Percentiles rank a stretch among this genome's conserved stretches.
Evolutionary conservation across 768 basidiomycete genomes (phyloP).

Genomic region (Collybiopsis luxurians): DNA sequence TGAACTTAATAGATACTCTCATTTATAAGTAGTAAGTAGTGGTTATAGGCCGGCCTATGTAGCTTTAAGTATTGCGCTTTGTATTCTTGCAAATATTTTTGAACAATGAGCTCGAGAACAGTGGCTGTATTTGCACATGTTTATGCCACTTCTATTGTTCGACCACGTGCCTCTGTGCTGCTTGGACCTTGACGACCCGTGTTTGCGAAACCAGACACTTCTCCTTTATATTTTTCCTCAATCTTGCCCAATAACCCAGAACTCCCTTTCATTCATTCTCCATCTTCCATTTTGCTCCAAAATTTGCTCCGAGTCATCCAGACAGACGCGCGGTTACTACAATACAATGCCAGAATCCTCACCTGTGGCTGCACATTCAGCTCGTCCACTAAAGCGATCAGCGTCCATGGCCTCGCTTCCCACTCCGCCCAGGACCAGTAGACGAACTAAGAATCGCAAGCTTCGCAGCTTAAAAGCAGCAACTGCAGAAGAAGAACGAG

Average conservation of each 20-base stretch:
- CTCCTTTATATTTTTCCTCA: background rate
- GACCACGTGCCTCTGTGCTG: background rate
- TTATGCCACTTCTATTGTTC: background rate
- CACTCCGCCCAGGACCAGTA: constrained; percentile 39
- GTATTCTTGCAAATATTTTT: too few species aligned
- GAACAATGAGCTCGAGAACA: too few species aligned
- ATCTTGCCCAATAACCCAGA: background rate
- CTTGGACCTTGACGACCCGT: too few species aligned
- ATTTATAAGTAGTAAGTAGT: too few species aligned
- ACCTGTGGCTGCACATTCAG: constrained; percentile 15
- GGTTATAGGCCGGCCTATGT: too few species aligned
- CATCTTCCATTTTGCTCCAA: background rate
- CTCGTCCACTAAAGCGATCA: constrained; percentile 22
- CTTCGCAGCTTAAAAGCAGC: constrained; percentile 17
- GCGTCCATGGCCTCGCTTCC: constrained; percentile 41
- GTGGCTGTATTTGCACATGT: too few species aligned
- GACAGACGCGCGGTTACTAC: background rate
- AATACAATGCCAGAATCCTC: background rate
- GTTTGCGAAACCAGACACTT: background rate
- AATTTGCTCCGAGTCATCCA: background rate
- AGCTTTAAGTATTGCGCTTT: too few species aligned
- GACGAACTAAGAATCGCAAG: constrained; percentile 25
- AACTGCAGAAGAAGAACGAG: constrained; percentile 6
- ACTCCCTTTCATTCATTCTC: background rate
- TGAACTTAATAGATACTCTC: too few species aligned